Evolutionary conservation across 1,284 basidiomycete genomes (phyloP).

Genomic region (Rhodotorula sp.): DNA sequence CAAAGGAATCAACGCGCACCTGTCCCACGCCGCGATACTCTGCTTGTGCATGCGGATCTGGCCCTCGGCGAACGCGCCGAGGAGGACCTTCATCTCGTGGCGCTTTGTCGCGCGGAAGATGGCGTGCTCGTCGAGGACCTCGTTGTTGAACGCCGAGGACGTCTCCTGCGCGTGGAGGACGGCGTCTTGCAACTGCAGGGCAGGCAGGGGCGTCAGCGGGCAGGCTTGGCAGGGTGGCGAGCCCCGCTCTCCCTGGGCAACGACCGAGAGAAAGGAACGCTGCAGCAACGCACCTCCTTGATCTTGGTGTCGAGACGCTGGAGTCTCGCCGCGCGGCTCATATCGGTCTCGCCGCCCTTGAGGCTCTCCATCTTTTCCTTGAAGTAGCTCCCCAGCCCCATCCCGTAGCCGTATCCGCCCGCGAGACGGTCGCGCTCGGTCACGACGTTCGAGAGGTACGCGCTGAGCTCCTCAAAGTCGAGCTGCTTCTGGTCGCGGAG

Average conservation of each 20-base stretch:
- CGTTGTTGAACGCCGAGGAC: conserved; percentile 90
- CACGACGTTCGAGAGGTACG: conserved; percentile 88
- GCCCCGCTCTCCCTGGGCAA: no score
- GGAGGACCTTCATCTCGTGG: conserved; percentile 92
- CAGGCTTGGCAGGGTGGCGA: no score
- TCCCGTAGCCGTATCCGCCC: conserved; percentile 64
- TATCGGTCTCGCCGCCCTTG: conserved; percentile 88
- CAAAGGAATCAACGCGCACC: conserved; percentile 9
- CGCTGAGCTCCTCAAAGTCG: conserved; percentile 95
- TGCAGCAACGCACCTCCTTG: conserved; percentile 69
- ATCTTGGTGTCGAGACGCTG: conserved; percentile 88
- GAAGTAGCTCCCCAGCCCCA: conserved; percentile 76
- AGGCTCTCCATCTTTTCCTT: conserved; percentile 89
- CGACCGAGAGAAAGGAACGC: background rate
- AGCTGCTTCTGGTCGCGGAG: conserved; percentile 97
- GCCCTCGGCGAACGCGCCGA: conserved; percentile 84
- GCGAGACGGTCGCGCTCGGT: conserved; percentile 88
- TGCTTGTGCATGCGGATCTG: conserved; percentile 88
- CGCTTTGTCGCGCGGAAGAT: conserved; percentile 89
- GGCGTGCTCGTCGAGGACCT: conserved; percentile 84
- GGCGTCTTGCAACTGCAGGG: conserved; percentile 81
- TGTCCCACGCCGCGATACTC: conserved; percentile 29
- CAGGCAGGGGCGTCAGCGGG: background rate
- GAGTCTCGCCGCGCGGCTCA: conserved; percentile 89
- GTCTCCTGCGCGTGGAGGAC: conserved; percentile 94